These are phyloP conservation scores for Aureobasidium melanogenum DNA, from an alignment of 2,329 filamentous ascomycete genomes.

Conservation along the genomic window DNA sequence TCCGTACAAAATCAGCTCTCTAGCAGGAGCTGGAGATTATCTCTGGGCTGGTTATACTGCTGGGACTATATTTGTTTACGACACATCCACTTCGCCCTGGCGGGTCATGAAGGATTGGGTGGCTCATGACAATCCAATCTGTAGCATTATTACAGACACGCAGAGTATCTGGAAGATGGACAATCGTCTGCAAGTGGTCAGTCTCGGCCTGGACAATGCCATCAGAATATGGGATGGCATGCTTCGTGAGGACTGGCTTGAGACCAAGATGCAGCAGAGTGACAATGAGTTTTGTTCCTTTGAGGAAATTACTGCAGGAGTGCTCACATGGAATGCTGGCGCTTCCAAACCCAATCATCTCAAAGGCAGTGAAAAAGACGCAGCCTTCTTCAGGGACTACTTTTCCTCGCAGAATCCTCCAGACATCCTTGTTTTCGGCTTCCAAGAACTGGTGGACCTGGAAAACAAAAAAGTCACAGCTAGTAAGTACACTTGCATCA, in stretches of 20 bases:
- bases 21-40: constrained; percentile 70
- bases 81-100: constrained; percentile 77
- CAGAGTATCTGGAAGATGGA: constrained; percentile 81
- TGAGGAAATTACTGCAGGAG: constrained; percentile 65
- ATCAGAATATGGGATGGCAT: constrained; percentile 86
- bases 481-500: constrained; percentile 45
- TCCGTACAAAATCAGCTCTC: constrained; percentile 86
- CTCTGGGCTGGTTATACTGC: constrained; percentile 95
- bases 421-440: constrained; percentile 90
- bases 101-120: constrained; percentile 88
- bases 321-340: constrained; percentile 95
- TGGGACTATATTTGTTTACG: constrained; percentile 88
- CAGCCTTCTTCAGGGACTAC: constrained; percentile 70
- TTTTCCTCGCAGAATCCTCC: constrained; percentile 68
- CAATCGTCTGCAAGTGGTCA: constrained; percentile 66
- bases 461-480: constrained; percentile 96
- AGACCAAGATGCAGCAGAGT: constrained; percentile 74
- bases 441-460: constrained; percentile 95
- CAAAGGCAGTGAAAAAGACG: constrained; percentile 59
- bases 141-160: constrained; percentile 66
- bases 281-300: constrained; percentile 82
- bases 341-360: constrained; percentile 86
- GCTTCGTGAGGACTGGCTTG: constrained; percentile 90
- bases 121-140: constrained; percentile 75
- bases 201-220: constrained; percentile 78